Percentiles rank a stretch among this genome's conserved stretches.
Evolutionary conservation across 306 rosid species (phyloP).

Genomic region (Vicia faba): DNA sequence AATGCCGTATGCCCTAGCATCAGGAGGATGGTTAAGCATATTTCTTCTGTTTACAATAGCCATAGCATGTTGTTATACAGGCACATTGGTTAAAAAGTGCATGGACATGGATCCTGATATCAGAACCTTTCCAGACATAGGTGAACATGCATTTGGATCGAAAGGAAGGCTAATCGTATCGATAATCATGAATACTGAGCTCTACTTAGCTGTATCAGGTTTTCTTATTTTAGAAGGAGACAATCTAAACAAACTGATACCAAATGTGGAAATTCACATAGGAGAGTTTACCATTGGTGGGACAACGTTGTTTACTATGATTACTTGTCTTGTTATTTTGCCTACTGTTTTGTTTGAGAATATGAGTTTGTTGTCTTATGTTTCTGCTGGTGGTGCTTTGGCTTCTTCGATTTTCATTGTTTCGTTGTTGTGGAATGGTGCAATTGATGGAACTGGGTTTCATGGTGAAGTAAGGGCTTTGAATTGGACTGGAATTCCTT

Average conservation of each 20-base stretch:
- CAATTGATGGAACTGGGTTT: conserved; percentile 79
- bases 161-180: conserved; percentile 63
- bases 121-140: conserved; percentile 71
- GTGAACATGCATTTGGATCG: conserved; percentile 73
- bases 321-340: conserved; percentile 61
- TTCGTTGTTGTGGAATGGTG: conserved; percentile 66
- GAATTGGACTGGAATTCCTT: conserved; percentile 61
- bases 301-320: conserved; percentile 46
- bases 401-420: conserved; percentile 65
- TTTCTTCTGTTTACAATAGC: conserved; percentile 58
- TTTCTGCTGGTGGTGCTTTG: conserved; percentile 79
- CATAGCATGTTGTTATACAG: conserved; percentile 59
- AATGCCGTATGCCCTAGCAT: conserved; percentile 73
- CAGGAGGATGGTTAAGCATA: conserved; percentile 88
- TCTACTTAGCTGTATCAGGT: conserved; percentile 72
- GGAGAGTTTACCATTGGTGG: conserved; percentile 56
- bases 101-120: conserved; percentile 72
- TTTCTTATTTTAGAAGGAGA: conserved; percentile 81
- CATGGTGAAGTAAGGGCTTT: conserved; percentile 53
- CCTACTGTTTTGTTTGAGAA: conserved; percentile 77
- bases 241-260: conserved; percentile 63
- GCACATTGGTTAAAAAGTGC: conserved; percentile 68
- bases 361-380: conserved; percentile 70
- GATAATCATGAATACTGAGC: conserved; percentile 64
- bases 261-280: conserved; percentile 43